phyloP scores from a whole-genome alignment of 306 rosid genomes.

The Ormosia semicastrata region DNA sequence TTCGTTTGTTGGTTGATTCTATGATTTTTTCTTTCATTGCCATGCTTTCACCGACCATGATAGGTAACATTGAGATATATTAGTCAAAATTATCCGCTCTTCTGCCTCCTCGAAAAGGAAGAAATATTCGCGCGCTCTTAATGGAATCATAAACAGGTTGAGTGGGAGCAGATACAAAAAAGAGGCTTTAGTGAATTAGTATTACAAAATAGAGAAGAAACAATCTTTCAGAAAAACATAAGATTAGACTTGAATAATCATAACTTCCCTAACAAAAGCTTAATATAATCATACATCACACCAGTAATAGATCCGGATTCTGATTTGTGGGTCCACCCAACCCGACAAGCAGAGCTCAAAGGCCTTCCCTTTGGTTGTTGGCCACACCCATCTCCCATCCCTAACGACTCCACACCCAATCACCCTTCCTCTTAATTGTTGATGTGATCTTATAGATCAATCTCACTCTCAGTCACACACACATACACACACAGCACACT shows the following conservation, averaged over 20 bases:
- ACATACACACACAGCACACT: slow-evolving; percentile 9
- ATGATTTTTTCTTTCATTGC: not conserved
- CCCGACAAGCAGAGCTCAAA: slow-evolving; percentile 55
- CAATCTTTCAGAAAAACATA: not conserved
- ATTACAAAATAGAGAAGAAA: slow-evolving; percentile 21
- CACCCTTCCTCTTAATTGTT: slow-evolving; percentile 41
- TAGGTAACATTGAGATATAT: not conserved
- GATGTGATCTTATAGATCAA: slow-evolving; percentile 44
- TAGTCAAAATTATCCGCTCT: slow-evolving; percentile 38
- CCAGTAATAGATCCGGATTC: slow-evolving; percentile 72
- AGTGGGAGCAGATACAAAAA: slow-evolving; percentile 44
- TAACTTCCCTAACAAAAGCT: slow-evolving; percentile 37
- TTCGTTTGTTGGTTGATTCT: slow-evolving; percentile 14
- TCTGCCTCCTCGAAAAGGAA: slow-evolving; percentile 22
- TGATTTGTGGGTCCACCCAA: slow-evolving; percentile 81
- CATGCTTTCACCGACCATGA: slow-evolving; percentile 31
- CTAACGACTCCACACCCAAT: slow-evolving; percentile 67
- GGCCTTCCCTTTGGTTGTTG: slow-evolving; percentile 61
- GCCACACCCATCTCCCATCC: slow-evolving; percentile 56
- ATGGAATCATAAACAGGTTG: slow-evolving; percentile 31
- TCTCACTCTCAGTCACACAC: slow-evolving; percentile 16
- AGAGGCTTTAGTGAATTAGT: slow-evolving; percentile 33
- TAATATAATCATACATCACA: slow-evolving; percentile 66
- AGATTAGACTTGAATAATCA: slow-evolving; percentile 39
- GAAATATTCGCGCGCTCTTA: slow-evolving; percentile 27